Percentiles rank a stretch among this genome's conserved stretches.
phyloP scores from a whole-genome alignment of 1,284 basidiomycete species.

The Polyporus tsugae region DNA sequence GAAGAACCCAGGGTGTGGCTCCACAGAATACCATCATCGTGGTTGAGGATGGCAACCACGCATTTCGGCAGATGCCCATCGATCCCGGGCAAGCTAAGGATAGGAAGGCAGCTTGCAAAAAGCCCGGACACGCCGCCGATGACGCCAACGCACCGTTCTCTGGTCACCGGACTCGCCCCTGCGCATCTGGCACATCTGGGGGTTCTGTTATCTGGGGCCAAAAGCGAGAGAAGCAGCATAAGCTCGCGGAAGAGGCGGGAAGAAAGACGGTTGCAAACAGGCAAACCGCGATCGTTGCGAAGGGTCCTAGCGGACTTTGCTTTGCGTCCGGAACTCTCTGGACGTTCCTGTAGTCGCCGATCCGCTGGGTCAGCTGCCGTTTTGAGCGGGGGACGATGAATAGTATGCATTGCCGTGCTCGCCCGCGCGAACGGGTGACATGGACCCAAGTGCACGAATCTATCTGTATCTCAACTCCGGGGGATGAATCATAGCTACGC shows the following conservation, averaged over 20 bases:
- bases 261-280: constrained; percentile 2
- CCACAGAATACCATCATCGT: constrained; percentile 12
- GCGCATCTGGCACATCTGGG: background rate
- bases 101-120: background rate
- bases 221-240: constrained; percentile 6
- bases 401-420: constrained; percentile 1
- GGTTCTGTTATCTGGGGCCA: background rate
- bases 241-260: background rate
- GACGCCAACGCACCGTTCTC: background rate
- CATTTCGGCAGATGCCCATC: constrained; percentile 16
- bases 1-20: constrained; percentile 23
- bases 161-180: constrained; percentile 16
- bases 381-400: constrained; percentile 18
- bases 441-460: background rate
- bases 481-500: background rate
- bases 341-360: constrained; percentile 10
- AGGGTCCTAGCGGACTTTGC: constrained; percentile 9
- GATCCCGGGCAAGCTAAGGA: constrained; percentile 14
- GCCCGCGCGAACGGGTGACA: background rate
- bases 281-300: constrained; percentile 6
- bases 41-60: constrained; percentile 13
- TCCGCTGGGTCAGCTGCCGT: constrained; percentile 13
- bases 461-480: constrained; percentile 10
- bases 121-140: background rate
- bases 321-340: constrained; percentile 3